Base-by-base conservation (phyloP, 345 rosid species). In the Theobroma cacao region DNA sequence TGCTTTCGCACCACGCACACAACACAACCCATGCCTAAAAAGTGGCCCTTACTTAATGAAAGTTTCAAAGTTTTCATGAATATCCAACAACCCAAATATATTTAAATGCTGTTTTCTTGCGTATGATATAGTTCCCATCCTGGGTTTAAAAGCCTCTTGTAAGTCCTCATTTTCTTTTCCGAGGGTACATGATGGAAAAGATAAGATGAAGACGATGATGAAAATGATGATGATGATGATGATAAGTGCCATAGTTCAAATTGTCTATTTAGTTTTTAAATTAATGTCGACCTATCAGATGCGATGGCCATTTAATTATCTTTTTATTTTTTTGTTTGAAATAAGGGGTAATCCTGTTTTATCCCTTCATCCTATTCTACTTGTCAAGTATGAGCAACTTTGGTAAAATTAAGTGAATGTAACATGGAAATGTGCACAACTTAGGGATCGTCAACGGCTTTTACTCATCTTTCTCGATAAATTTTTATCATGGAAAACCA, bases 1-100 rank as follows among this genome's bases (percentile, higher is more conserved):
- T 18, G 68, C 82, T 86, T 86, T 81, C 88, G 31, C 63, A 71
- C 72, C 70, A 80, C 78, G 40, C 72, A 13, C 15, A n/a, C 56
- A 75, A 6, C 38, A 15, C 38, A 47, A 60, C n/a, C 9, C 7
- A 4, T 36, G 55, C 62, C 55, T 1, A 6, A 22, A 38, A 79
- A 78, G 78, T 76, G 79, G 62, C 31, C 50, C 1, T 12, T 22
- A 7, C 7, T 15, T 8, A 11, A 4, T n/a, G n/a, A 14, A 71
- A 18, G 20, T 77, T 75, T 80, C 83, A 77, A 82, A 64, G 30
- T 7, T 56, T 55, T 74, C n/a, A 69, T 72, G 31, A 24, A 72
- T 68, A 33, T 22, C 72, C 78, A 69, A 24, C 59, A 47, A 50
- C 30, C 38, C 28, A 38, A 69, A 3, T 6, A n/a, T 24, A 9